Evolutionary conservation across 2,329 filamentous ascomycete species (phyloP), one percentile per base, ranked within the genome.

Genomic region (Colletotrichum abscissum): DNA sequence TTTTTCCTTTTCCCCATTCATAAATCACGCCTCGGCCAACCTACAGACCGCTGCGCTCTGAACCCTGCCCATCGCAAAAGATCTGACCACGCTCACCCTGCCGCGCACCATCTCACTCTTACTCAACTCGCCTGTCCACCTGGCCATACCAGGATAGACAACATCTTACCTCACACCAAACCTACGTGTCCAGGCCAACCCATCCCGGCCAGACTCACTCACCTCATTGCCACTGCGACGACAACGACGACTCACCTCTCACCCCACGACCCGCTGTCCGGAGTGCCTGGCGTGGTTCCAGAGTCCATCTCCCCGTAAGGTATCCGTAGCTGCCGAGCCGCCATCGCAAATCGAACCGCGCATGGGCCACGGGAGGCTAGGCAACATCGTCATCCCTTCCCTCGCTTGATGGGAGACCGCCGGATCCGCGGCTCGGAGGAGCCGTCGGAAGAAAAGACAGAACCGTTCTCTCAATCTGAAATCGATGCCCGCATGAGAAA

Each of bases 401-500:
- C 52, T 68, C 14, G 54, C 49, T 52, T 64, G 77, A 89, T 89
- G 88, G 83, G 82, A 77, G 86, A 88, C 75, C 80, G 82, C 75
- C 85, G 81, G 76, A 76, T 79, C 71, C 81, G 79, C 78, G 77
- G 79, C 76, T 84, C 82, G 56, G 80, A 82, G 74, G 82, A 79
- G 75, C 78, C 79, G 74, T 84, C 84, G 73, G 84, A 86, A 77
- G 88, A 90, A 82, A 87, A 85, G 80, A 91, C 89, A 59, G 88
- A 91, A 81, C 88, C 88, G 11, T 89, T 90, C 76, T 88, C 89
- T 11, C 84, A 89, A 75, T 86, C 87, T 63, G 88, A 91, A 79
- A 85, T 90, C 75, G 85, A 89, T 63, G 81, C 85, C 30, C 87
- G 88, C 22, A 81, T 89, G 72, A 83, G 82, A 72, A 81, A 79